Conservation (phyloP, 805 yeast species). For the Cyberlindnera maclurae region DNA sequence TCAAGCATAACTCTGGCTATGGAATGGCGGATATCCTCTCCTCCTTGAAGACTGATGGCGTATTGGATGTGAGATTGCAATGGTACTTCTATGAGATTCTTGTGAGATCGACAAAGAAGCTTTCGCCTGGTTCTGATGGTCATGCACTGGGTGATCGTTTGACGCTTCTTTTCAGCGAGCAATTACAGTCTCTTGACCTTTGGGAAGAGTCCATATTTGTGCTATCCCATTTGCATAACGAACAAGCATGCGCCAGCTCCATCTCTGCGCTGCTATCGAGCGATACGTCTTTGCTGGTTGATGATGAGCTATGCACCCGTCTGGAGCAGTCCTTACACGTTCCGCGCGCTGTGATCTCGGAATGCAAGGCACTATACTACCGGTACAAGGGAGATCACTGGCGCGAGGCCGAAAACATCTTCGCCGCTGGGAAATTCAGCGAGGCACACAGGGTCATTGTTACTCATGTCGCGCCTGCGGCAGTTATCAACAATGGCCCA, state of each 20-base stretch:
- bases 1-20: conserved; percentile 14
- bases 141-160: conserved; percentile 29
- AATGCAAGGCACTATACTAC: conserved; percentile 54
- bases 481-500: conserved; percentile 45
- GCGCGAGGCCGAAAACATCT: conserved; percentile 52
- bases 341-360: conserved; percentile 42
- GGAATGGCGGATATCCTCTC: conserved; percentile 13
- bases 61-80: conserved; percentile 32
- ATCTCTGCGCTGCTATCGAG: conserved; percentile 28
- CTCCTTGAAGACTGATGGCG: conserved; percentile 8
- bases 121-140: conserved; percentile 18
- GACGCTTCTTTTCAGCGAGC: conserved; percentile 40
- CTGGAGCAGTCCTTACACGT: conserved; percentile 36
- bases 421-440: conserved; percentile 51
- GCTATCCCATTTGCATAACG: conserved; percentile 47
- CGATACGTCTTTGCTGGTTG: conserved; percentile 19
- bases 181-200: conserved; percentile 39
- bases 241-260: conserved; percentile 33
- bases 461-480: conserved; percentile 61
- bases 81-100: conserved; percentile 50
- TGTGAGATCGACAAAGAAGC: conserved; percentile 24
- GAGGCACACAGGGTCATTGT: conserved; percentile 60
- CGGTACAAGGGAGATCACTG: conserved; percentile 43
- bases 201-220: conserved; percentile 60
- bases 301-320: conserved; percentile 23